These are phyloP conservation scores for Yamagishiella unicocca DNA, from an alignment of 139 green algal genomes.

Conservation along the genomic window DNA sequence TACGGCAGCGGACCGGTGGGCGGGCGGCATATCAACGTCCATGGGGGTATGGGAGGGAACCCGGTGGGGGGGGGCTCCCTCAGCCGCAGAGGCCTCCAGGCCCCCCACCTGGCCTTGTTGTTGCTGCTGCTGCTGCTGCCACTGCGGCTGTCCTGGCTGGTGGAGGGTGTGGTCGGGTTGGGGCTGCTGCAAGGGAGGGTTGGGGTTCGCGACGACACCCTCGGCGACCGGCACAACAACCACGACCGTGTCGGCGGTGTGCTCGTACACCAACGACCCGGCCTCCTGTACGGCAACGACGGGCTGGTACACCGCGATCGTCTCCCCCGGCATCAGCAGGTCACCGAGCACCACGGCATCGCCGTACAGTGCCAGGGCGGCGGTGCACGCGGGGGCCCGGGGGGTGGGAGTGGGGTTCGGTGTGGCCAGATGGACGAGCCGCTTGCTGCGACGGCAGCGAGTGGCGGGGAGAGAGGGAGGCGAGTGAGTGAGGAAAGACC, in stretches of 20 bases:
- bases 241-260: not conserved
- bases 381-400: not conserved
- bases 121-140: not conserved
- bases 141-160: not conserved
- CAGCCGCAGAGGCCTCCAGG: no score
- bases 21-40: no score
- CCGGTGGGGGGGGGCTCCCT: no score
- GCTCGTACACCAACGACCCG: not conserved
- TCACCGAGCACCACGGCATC: constrained; percentile 5
- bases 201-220: no score
- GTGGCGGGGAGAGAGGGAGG: not conserved
- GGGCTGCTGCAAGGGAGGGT: no score
- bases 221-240: not conserved
- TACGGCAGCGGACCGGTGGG: no score
- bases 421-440: not conserved
- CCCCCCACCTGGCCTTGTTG: no score
- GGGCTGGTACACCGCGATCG: constrained; percentile 19
- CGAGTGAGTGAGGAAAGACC: not conserved
- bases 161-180: no score
- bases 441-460: not conserved
- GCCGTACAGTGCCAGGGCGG: constrained; percentile 2
- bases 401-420: no score
- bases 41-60: no score
- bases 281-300: not conserved
- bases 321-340: constrained; percentile 20